Evolutionary conservation across 257 asterid genomes (phyloP), one percentile per base, ranked within the genome.

Genomic region (Sherardia arvensis): DNA sequence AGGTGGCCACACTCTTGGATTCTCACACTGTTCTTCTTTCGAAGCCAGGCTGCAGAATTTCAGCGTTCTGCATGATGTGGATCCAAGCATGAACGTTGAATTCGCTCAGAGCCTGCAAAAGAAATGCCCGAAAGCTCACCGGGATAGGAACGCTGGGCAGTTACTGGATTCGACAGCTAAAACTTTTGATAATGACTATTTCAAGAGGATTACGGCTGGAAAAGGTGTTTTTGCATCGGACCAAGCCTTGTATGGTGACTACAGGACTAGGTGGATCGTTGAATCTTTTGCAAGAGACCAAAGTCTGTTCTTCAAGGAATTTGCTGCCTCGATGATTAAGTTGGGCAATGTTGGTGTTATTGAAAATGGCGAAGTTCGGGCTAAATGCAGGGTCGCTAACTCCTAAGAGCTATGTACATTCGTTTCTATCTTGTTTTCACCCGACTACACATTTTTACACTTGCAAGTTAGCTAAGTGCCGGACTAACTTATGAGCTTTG

Each of bases 1-100:
- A 9, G 87, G 94, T 27, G 91, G 84, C 59, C 91, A 85, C 80
- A 83, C 91, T 0, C 83, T 85, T 12, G 95, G 95, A 5, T 85
- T 85, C 70, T 81, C 94, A n/a, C 95, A 85, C 73, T 85, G 95
- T 80, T 77, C 95, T 72, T 87, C 95, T 61, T 87, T 87, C 69
- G 77, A 80, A 61, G 64, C 81, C 21, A 83, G 95, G 22, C 87
- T 87, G 27, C 84, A 67, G 27, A 83, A 85, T 79, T 87, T 81
- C 83, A 81, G 87, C 65, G 38, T 83, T 22, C 29, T 54, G 54
- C 88, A 83, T 34, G 84, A 78, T 67, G 57, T 78, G 23, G 95
- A 85, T 73, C 95, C 95, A 0, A 79, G 70, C 67, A 71, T 85
- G 73, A 59, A 87, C 51, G 67, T 70, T 18, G 70, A 62, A 7